Evolutionary conservation across 2,329 filamentous ascomycete species (phyloP).

Genomic region (Botrytis tulipae): DNA sequence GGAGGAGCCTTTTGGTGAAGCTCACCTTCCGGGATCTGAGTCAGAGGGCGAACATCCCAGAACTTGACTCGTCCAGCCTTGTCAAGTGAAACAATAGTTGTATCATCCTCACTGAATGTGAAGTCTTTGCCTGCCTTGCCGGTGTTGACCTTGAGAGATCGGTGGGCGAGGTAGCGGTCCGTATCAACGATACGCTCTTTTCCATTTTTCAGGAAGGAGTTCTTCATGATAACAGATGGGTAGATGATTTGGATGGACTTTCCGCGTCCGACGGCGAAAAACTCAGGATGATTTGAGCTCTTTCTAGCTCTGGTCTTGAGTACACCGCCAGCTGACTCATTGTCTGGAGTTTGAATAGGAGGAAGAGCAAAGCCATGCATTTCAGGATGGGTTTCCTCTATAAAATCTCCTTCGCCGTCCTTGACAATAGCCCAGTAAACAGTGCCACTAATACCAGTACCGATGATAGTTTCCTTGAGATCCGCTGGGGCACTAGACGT

Average conservation of each 20-base stretch:
- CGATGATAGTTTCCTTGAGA: conserved; percentile 77
- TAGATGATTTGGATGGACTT: conserved; percentile 93
- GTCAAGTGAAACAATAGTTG: conserved; percentile 89
- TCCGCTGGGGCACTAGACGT: conserved; percentile 68
- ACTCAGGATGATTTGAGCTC: conserved; percentile 84
- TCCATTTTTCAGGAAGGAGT: conserved; percentile 61
- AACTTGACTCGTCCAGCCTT: conserved; percentile 96
- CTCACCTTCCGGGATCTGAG: conserved; percentile 41
- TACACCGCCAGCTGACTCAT: conserved; percentile 86
- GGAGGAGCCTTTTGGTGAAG: conserved; percentile 36
- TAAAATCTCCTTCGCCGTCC: conserved; percentile 73
- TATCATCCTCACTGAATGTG: conserved; percentile 94
- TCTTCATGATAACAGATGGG: conserved; percentile 61
- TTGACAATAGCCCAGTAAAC: conserved; percentile 93
- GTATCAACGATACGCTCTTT: conserved; percentile 75
- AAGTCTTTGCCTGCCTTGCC: conserved; percentile 99
- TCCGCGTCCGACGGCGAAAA: conserved; percentile 91
- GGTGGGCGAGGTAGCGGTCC: conserved; percentile 82
- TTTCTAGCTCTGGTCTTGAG: conserved; percentile 93
- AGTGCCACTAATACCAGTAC: conserved; percentile 89
- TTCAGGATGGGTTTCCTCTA: conserved; percentile 76
- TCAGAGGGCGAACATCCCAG: conserved; percentile 90
- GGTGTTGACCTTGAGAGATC: conserved; percentile 88
- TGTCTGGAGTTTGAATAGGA: conserved; percentile 79
- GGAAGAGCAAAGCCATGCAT: conserved; percentile 86